Conservation (phyloP, 441 rosid genomes). For the Breynia disticha region DNA sequence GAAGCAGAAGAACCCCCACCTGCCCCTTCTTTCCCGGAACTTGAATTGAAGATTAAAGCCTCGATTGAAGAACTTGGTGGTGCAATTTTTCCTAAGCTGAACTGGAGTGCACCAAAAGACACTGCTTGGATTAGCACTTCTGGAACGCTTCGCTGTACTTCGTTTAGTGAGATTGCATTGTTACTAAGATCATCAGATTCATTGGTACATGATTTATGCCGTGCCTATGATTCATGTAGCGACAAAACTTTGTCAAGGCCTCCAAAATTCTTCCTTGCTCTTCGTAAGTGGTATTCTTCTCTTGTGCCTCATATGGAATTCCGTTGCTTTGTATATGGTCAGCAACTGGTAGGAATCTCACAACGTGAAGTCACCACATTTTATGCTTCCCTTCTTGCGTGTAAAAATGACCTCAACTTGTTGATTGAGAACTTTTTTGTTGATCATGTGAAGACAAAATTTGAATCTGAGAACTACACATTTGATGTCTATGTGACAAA, state of each 20-base stretch:
- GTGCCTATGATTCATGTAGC: constrained; percentile 60
- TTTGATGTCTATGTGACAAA: constrained; percentile 54
- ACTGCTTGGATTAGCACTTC: constrained; percentile 79
- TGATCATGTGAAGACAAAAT: constrained; percentile 30
- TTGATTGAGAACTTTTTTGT: constrained; percentile 41
- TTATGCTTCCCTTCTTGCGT: constrained; percentile 43
- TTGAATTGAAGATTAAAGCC: constrained; percentile 47
- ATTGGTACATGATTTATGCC: constrained; percentile 54
- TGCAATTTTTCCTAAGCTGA: constrained; percentile 56
- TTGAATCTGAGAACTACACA: constrained; percentile 49
- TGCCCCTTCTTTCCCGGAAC: constrained; percentile 48
- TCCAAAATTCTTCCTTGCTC: constrained; percentile 56
- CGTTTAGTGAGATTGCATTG: constrained; percentile 62
- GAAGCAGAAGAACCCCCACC: constrained; percentile 39
- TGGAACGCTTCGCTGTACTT: constrained; percentile 53
- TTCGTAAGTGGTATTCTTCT: constrained; percentile 66
- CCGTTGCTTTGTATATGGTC: constrained; percentile 54
- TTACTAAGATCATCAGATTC: constrained; percentile 71
- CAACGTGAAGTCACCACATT: constrained; percentile 75
- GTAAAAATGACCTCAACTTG: constrained; percentile 23
- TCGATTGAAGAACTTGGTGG: constrained; percentile 60
- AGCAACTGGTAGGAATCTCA: constrained; percentile 48
- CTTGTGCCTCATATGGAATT: constrained; percentile 65
- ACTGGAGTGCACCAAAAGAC: constrained; percentile 89
- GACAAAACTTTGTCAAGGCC: constrained; percentile 45